Evolutionary conservation across 352 stramenopile genomes (phyloP).

Genomic region (Pythium apleroticum): DNA sequence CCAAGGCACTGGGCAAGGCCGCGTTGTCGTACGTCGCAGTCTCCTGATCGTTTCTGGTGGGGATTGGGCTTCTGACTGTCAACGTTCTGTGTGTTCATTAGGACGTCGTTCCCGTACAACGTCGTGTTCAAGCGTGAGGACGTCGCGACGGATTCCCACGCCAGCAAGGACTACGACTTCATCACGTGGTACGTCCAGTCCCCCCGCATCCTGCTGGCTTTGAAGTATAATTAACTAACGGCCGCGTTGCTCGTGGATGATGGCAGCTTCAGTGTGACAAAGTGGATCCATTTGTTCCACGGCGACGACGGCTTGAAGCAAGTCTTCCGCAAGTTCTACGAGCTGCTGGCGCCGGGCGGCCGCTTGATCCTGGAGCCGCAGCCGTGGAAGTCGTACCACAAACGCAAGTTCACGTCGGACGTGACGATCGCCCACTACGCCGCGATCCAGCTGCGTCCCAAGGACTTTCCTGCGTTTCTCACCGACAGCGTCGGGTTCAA

Average conservation of each 20-base stretch:
- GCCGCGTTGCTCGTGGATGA: background rate
- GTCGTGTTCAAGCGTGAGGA: conserved; percentile 85
- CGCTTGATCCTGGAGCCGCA: conserved; percentile 84
- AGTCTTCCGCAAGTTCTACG: conserved; percentile 69
- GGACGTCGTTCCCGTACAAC: conserved; percentile 60
- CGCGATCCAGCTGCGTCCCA: conserved; percentile 68
- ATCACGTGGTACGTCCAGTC: conserved; percentile 60
- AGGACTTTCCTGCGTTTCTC: conserved; percentile 69
- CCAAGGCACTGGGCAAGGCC: conserved; percentile 52
- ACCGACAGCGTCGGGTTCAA: conserved; percentile 59
- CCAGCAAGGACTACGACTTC: conserved; percentile 71
- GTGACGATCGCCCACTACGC: conserved; percentile 68
- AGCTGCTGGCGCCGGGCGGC: conserved; percentile 61
- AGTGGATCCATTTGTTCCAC: conserved; percentile 91
- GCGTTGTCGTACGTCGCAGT: conserved; percentile 42
- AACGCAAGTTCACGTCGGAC: conserved; percentile 84
- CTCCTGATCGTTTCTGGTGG: background rate
- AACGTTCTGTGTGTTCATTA: background rate
- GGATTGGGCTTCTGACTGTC: conserved; percentile 8
- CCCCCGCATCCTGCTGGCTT: background rate
- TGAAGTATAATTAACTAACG: too few species aligned
- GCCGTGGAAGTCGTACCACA: conserved; percentile 88
- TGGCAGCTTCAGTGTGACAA: conserved; percentile 84
- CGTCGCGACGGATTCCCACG: conserved; percentile 53
- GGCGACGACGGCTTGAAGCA: conserved; percentile 81